Evolutionary conservation across 805 yeast species (phyloP), one percentile per base, ranked within the genome.

Genomic region (Wickerhamiella bombiphila): DNA sequence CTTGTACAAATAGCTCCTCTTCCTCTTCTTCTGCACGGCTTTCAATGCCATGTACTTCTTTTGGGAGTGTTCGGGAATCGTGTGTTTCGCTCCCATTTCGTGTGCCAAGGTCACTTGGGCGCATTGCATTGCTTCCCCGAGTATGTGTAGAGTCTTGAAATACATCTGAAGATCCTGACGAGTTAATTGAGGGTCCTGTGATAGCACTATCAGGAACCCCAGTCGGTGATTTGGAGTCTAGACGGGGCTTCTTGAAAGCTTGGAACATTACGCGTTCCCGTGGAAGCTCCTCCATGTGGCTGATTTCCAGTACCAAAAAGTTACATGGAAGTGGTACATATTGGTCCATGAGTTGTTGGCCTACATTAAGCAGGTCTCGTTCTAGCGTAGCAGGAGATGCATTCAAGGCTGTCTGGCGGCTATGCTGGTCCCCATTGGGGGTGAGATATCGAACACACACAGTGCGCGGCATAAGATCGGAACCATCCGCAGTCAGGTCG

Each of bases 401-500:
- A 1, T 28, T 34, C 16, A 45, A 39, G 2, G 41, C 38, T 28
- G 36, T 34, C 33, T 46, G 50, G 13, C 33, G 31, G 33, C 50
- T 46, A 7, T 34, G 41, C 21, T 32, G 5, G 20, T 34, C 34
- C 5, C 31, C 35, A 13, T 22, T 11, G 19, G n/a, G 19, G 7
- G 25, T 29, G 13, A 29, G 25, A 58, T 49, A 42, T 7, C 58
- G 65, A 3, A 75, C 45, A 5, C 66, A 56, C 8, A 77, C 46
- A 0, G 77, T 75, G 29, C 66, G 66, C 1, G 88, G 86, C 34
- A 81, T 52, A 29, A 64, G 54, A 1, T 59, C 51, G 2, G 46
- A 32, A 1, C 49, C 50, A 47, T 83, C 93, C 44, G 80, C 86
- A 42, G 74, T 80, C 16, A 78, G 50, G 48, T 88, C 97, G 21